Evolutionary conservation across 805 yeast genomes (phyloP).

Genomic region (Saturnispora kantuleensis): DNA sequence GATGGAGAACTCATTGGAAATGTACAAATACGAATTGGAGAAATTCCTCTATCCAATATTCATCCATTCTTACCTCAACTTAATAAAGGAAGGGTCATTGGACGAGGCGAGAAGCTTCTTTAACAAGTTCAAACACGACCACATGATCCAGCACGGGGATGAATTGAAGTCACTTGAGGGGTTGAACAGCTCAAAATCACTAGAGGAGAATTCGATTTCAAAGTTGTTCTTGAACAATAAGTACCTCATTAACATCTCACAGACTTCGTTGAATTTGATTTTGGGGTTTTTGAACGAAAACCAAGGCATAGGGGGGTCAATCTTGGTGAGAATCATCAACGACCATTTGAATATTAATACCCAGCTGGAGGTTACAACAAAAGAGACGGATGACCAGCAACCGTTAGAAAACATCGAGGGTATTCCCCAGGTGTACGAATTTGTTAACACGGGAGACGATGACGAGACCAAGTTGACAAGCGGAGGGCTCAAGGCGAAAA

Average conservation of each 20-base stretch:
- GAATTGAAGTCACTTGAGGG: constrained; percentile 69
- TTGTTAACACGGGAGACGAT: constrained; percentile 24
- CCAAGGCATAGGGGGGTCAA: constrained; percentile 85
- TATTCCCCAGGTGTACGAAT: constrained; percentile 32
- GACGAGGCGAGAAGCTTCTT: constrained; percentile 64
- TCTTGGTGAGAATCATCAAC: constrained; percentile 76
- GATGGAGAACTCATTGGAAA: constrained; percentile 85
- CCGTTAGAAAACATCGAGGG: constrained; percentile 34
- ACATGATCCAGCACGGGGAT: constrained; percentile 61
- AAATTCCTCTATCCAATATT: constrained; percentile 87
- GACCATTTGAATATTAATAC: constrained; percentile 59
- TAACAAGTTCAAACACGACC: constrained; percentile 65
- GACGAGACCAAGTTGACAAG: constrained; percentile 29
- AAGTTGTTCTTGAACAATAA: constrained; percentile 62
- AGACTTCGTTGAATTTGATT: constrained; percentile 75
- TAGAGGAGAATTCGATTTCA: constrained; percentile 75
- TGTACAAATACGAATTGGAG: constrained; percentile 80
- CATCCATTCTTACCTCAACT: constrained; percentile 75
- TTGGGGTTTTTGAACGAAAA: constrained; percentile 84
- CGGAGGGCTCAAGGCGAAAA: constrained; percentile 25
- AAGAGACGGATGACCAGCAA: constrained; percentile 38
- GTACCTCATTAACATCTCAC: constrained; percentile 66
- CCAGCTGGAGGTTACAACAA: constrained; percentile 31
- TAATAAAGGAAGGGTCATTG: constrained; percentile 54
- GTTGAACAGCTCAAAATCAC: constrained; percentile 68